phyloP scores from a whole-genome alignment of 2,329 filamentous ascomycete species.

The Beauveria caledonica region DNA sequence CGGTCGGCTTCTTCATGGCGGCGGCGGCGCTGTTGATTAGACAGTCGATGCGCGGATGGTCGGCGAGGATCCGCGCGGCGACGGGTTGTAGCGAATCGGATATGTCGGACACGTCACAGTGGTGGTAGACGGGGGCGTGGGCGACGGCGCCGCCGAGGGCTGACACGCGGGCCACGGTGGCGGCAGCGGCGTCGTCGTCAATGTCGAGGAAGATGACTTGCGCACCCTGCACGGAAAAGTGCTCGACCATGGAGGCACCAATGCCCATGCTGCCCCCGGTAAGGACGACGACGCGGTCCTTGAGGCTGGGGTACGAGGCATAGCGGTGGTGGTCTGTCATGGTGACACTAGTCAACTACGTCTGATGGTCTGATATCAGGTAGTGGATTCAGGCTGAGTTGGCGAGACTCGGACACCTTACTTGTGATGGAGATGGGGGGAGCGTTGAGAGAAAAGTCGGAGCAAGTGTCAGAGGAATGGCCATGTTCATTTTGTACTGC shows the following conservation, averaged over 20 bases:
- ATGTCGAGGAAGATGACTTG: slow-evolving; percentile 33
- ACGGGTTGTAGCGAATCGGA: slow-evolving; percentile 19
- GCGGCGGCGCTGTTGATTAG: slow-evolving; percentile 78
- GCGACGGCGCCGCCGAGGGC: slow-evolving; percentile 14
- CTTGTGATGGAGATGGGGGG: background rate
- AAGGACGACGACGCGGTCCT: slow-evolving; percentile 28
- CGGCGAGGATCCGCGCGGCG: slow-evolving; percentile 21
- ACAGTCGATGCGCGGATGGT: slow-evolving; percentile 59
- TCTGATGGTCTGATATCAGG: too few species aligned
- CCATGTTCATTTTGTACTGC: background rate
- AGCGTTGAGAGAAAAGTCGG: too few species aligned
- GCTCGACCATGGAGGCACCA: slow-evolving; percentile 30
- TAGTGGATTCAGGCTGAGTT: too few species aligned
- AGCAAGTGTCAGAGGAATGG: background rate
- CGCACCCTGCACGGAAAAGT: slow-evolving; percentile 31
- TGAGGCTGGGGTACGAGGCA: slow-evolving; percentile 28
- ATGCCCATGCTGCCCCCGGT: slow-evolving; percentile 34
- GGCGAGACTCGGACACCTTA: too few species aligned
- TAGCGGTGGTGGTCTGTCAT: slow-evolving; percentile 3
- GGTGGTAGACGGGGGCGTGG: slow-evolving; percentile 25
- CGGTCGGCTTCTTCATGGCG: slow-evolving; percentile 14
- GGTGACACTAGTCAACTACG: too few species aligned
- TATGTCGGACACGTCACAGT: slow-evolving; percentile 31
- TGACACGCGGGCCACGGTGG: slow-evolving; percentile 16
- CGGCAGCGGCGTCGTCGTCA: slow-evolving; percentile 20